A percentile compares a stretch with the other conserved stretches of the same genome.
Conservation (phyloP, 805 yeast genomes). For the Diddensiella transvaalensis region DNA sequence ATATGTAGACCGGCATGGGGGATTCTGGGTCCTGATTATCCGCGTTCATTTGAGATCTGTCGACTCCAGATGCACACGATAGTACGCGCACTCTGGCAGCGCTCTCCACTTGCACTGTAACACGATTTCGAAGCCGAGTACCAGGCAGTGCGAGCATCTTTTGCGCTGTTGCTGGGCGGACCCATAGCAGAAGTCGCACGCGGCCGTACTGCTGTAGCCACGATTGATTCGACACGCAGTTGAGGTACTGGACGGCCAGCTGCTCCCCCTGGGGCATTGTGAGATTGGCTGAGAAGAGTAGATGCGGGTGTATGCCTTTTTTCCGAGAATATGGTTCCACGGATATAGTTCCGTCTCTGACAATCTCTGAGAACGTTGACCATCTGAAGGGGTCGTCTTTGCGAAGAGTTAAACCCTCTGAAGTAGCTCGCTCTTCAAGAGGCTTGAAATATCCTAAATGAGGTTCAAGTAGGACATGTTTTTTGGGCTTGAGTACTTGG, state of each 20-base stretch:
- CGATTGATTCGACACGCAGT: constrained; percentile 61
- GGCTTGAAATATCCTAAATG: constrained; percentile 33
- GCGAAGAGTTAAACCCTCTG: constrained; percentile 27
- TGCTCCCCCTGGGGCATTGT: constrained; percentile 59
- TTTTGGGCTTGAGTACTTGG: constrained; percentile 55
- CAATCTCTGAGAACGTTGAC: constrained; percentile 52
- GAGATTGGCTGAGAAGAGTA: constrained; percentile 58
- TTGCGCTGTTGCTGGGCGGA: constrained; percentile 55
- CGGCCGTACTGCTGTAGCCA: constrained; percentile 75
- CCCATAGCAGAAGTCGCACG: constrained; percentile 70
- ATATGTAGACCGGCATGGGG: constrained; percentile 1
- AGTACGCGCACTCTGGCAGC: constrained; percentile 56
- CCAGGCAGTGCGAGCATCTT: constrained; percentile 60
- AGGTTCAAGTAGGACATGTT: constrained; percentile 61
- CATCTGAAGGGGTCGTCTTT: constrained; percentile 62
- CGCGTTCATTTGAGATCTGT: not conserved
- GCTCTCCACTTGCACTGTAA: constrained; percentile 61
- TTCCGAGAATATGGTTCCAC: constrained; percentile 39
- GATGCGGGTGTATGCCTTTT: constrained; percentile 45
- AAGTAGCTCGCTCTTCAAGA: constrained; percentile 10
- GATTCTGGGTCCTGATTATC: too few relatives aligned
- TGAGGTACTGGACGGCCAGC: constrained; percentile 68
- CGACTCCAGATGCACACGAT: constrained; percentile 8
- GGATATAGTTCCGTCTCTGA: constrained; percentile 42
- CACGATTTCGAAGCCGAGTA: constrained; percentile 51